These are phyloP conservation scores for Litchi chinensis DNA, from an alignment of 345 rosid genomes.

Conservation along the genomic window DNA sequence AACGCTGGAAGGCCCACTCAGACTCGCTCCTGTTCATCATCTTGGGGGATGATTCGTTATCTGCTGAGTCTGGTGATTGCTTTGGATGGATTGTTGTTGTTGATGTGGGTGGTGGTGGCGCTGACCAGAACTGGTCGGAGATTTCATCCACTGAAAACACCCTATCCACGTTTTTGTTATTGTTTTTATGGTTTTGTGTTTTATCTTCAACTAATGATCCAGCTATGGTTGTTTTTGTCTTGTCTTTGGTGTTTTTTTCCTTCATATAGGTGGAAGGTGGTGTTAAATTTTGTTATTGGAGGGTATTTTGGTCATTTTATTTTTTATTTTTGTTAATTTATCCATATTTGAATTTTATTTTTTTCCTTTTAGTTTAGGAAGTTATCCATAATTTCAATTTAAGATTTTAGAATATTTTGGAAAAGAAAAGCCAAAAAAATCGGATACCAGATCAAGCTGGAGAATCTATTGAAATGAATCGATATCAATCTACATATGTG, in stretches of 20 bases:
- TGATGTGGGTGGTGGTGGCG: conserved; percentile 19
- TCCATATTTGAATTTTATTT: neutral
- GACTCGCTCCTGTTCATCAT: conserved; percentile 72
- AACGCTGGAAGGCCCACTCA: conserved; percentile 79
- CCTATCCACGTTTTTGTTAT: conserved; percentile 44
- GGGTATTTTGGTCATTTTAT: neutral
- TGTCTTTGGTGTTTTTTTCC: too few species aligned
- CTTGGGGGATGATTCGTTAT: conserved; percentile 13
- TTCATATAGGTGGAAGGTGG: too few species aligned
- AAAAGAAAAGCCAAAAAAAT: too few species aligned
- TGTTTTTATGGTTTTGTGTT: conserved; percentile 8
- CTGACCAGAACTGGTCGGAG: conserved; percentile 56
- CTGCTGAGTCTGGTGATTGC: neutral
- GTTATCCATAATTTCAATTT: too few species aligned
- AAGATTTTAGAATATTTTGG: too few species aligned
- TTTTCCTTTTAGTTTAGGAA: neutral
- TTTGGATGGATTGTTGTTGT: neutral
- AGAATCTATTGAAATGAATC: too few species aligned
- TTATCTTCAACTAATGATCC: neutral
- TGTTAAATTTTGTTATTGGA: neutral
- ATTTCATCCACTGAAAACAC: conserved; percentile 63
- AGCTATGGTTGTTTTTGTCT: neutral
- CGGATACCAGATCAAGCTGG: too few species aligned
- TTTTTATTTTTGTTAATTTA: neutral
- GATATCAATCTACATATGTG: too few species aligned